Base-by-base conservation (phyloP, 2,329 filamentous ascomycete species). In the Fusarium sp. region DNA sequence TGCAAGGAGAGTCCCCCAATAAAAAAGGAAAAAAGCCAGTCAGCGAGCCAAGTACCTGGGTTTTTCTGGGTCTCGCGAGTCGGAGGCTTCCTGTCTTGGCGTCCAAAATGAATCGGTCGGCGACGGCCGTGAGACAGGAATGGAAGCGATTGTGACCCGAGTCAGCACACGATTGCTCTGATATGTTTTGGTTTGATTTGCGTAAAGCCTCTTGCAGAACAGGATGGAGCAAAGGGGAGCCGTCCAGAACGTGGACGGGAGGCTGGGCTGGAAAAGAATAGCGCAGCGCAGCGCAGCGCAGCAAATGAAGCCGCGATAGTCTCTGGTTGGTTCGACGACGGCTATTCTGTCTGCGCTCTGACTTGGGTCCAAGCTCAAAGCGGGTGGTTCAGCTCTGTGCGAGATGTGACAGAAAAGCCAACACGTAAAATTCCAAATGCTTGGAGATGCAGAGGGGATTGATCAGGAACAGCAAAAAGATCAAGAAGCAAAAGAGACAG, bases 1-100 rank as follows among this genome's bases (percentile, higher is more conserved):
- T 67, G 63, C 56, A 68, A 60, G 59, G 52, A 54, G 64, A 67
- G 53, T 25, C 42, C 39, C n/a, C n/a, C n/a, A n/a, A n/a, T n/a
- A n/a, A n/a, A n/a, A n/a, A n/a, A n/a, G n/a, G n/a, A 43, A 31
- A 42, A 51, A 67, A 58, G 54, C 58, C 49, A 63, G 61, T 55
- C 49, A 59, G 61, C 49, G 38, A 63, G 61, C 56, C 41, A 65
- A 58, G 41, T 50, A 63, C 45, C 53, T 65, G 61, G 63, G 42
- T 54, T 62, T 69, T 69, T 66, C 61, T 69, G 52, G 63, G 56
- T 60, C 56, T 63, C 19, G 53, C 61, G 31, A 65, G 50, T 63
- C 54, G 52, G 51, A 65, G 50, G 55, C 53, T 64, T 59, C 54
- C 49, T 57, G 52, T 57, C 57, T 62, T 68, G 63, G 64, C 56